A percentile compares a stretch with the other conserved stretches of the same genome.
Conservation (phyloP, 2,329 filamentous ascomycete genomes). For the Fusarium torreyae region DNA sequence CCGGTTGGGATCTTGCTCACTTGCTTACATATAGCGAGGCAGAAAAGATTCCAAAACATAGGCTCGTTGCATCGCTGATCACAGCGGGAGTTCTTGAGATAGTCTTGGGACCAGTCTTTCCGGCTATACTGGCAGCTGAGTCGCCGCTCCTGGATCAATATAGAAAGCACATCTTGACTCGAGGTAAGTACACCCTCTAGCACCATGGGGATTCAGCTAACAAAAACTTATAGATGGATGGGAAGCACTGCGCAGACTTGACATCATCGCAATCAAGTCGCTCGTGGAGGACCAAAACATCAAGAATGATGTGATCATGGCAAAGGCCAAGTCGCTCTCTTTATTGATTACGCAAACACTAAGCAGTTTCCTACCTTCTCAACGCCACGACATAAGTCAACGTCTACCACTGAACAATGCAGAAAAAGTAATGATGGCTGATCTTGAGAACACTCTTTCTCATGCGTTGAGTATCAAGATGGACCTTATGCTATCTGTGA, state of each 20-base stretch:
- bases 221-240: not conserved
- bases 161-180: not conserved
- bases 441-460: not conserved
- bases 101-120: not conserved
- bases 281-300: not conserved
- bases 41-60: not conserved
- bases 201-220: not conserved
- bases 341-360: not conserved
- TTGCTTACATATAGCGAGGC: not conserved
- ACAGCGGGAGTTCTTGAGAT: not conserved
- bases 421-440: not conserved
- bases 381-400: not conserved
- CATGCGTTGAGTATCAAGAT: not conserved
- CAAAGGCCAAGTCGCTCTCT: not conserved
- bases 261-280: not conserved
- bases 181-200: not conserved
- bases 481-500: not conserved
- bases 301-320: not conserved
- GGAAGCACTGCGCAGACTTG: not conserved
- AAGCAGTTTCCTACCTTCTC: not conserved
- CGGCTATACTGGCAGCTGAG: not conserved
- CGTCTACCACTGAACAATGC: not conserved
- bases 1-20: accelerated
- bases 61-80: not conserved
- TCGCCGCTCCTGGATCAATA: not conserved